These are phyloP conservation scores for Yamadazyma dendronema DNA, from an alignment of 1,139 yeast genomes.

Conservation along the genomic window DNA sequence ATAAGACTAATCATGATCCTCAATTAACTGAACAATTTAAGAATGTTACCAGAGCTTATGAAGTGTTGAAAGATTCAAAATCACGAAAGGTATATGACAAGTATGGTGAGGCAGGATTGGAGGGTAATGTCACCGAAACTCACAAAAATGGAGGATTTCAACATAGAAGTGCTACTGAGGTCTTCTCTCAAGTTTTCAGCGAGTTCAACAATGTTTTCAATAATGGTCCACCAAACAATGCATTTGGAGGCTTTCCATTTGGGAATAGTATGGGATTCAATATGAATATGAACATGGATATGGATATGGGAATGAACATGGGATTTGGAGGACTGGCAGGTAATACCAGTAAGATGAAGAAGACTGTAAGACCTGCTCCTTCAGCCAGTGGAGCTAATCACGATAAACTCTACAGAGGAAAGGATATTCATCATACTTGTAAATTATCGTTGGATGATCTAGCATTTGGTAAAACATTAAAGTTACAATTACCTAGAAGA, in stretches of 20 bases:
- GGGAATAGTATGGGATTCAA: slow-evolving; percentile 10
- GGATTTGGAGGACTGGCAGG: slow-evolving; percentile 3
- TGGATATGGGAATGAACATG: slow-evolving; percentile 9
- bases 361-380: slow-evolving; percentile 23
- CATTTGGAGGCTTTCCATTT: slow-evolving; percentile 13
- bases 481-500: slow-evolving; percentile 39
- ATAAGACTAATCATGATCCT: slow-evolving; percentile 47
- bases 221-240: slow-evolving; percentile 11
- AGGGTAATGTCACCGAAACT: slow-evolving; percentile 22
- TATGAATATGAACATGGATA: slow-evolving; percentile 6
- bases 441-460: slow-evolving; percentile 36
- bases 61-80: slow-evolving; percentile 33
- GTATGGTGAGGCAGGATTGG: slow-evolving; percentile 41
- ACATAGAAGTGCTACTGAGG: slow-evolving; percentile 22
- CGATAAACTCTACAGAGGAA: slow-evolving; percentile 22
- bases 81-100: slow-evolving; percentile 34
- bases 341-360: slow-evolving; percentile 17
- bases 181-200: slow-evolving; percentile 40
- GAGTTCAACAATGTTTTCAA: slow-evolving; percentile 36
- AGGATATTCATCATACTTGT: slow-evolving; percentile 43
- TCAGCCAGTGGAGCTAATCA: slow-evolving; percentile 1
- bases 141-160: slow-evolving; percentile 9
- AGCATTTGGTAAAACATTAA: slow-evolving; percentile 39
- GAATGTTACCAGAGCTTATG: slow-evolving; percentile 44
- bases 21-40: slow-evolving; percentile 44